These are phyloP conservation scores for Saposhnikovia divaricata DNA, from an alignment of 129 eudicot species.

Conservation along the genomic window DNA sequence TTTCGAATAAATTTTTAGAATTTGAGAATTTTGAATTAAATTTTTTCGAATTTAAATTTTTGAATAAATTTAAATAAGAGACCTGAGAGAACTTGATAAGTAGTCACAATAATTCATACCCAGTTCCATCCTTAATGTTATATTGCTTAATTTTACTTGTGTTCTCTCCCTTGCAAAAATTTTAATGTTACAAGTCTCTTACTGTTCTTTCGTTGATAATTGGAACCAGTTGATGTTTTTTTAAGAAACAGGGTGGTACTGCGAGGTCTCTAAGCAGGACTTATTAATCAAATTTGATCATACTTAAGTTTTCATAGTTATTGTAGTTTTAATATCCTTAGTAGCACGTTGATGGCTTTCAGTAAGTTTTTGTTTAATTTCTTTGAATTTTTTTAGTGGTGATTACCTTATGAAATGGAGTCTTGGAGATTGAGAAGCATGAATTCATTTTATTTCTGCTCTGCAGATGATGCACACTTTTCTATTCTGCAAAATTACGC, in stretches of 20 bases:
- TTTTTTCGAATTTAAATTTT: too few relatives aligned
- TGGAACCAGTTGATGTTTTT: neutral
- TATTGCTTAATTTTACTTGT: neutral
- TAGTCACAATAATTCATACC: neutral
- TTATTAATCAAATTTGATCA: neutral
- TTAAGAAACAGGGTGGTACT: neutral
- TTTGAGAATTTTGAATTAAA: too few relatives aligned
- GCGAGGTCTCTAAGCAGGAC: neutral
- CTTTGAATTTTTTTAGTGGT: neutral
- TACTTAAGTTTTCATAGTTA: neutral
- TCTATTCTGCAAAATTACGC: neutral
- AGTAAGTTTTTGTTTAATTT: neutral
- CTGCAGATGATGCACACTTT: neutral
- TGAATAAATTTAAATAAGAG: too few relatives aligned
- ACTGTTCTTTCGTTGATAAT: neutral
- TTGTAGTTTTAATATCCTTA: neutral
- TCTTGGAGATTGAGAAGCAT: neutral
- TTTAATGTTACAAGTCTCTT: neutral
- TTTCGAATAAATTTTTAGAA: too few relatives aligned
- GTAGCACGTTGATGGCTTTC: neutral
- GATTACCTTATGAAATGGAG: neutral
- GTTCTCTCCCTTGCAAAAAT: neutral
- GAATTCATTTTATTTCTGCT: neutral
- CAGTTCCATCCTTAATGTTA: neutral
- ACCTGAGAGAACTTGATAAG: neutral